Conservation (phyloP, 2,329 filamentous ascomycete genomes). For the Neospermospora avenae region DNA sequence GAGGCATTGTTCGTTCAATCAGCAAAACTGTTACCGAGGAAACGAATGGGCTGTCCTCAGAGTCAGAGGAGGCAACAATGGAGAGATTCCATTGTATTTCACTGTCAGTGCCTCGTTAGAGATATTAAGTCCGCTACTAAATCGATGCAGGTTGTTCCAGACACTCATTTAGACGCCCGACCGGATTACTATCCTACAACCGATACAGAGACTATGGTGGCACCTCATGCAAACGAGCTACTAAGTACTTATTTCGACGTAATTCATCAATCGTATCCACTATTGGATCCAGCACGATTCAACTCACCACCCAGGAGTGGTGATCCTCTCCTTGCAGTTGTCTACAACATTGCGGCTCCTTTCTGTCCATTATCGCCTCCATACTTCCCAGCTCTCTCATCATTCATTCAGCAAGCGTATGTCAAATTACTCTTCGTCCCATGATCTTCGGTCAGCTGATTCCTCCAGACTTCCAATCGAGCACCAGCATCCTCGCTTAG, state of each 20-base stretch:
- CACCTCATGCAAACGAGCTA: constrained; percentile 19
- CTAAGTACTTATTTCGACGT: constrained; percentile 28
- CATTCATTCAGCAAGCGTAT: constrained; percentile 25
- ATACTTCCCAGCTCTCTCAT: constrained; percentile 16
- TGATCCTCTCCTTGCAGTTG: constrained; percentile 25
- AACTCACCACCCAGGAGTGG: constrained; percentile 11
- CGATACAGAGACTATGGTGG: constrained; percentile 25
- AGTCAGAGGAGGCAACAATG: constrained; percentile 21
- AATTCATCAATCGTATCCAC: constrained; percentile 26
- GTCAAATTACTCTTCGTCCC: constrained; percentile 3
- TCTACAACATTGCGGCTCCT: constrained; percentile 27
- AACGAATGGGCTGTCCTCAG: constrained; percentile 28
- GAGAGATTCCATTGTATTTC: constrained; percentile 25
- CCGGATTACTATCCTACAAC: constrained; percentile 26
- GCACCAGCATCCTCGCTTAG: constrained; percentile 24
- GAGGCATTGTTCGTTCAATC: constrained; percentile 29
- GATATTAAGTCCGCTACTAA: neutral
- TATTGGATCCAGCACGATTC: constrained; percentile 28
- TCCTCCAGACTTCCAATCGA: constrained; percentile 25
- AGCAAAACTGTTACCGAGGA: constrained; percentile 28
- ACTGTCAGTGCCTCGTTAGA: constrained; percentile 14
- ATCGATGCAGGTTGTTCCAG: constrained; percentile 24
- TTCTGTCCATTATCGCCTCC: constrained; percentile 24
- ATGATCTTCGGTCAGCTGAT: neutral
- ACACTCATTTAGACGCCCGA: constrained; percentile 25